These are phyloP conservation scores for Citrus maxima DNA, from an alignment of 345 rosid genomes.

Conservation along the genomic window DNA sequence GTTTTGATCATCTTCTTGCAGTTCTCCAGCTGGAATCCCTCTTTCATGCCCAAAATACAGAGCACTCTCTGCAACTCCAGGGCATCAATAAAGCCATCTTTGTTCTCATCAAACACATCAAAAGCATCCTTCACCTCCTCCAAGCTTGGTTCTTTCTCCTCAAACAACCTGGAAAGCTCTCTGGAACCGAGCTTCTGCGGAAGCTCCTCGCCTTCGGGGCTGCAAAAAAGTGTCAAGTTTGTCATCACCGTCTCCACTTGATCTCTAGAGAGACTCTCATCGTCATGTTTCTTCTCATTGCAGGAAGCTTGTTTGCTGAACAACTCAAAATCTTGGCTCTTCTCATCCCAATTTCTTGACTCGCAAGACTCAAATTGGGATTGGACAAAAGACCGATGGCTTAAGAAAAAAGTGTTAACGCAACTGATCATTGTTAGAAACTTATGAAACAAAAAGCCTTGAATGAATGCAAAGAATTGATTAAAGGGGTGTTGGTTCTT, in stretches of 20 bases:
- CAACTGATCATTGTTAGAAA: slow-evolving; percentile 18
- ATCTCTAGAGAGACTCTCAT: slow-evolving; percentile 32
- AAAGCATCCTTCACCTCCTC: slow-evolving; percentile 77
- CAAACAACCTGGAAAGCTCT: slow-evolving; percentile 56
- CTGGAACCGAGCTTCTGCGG: slow-evolving; percentile 27
- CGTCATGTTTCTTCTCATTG: slow-evolving; percentile 12
- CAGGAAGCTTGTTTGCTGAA: slow-evolving; percentile 13
- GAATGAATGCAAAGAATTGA: slow-evolving; percentile 24
- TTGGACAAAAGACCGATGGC: slow-evolving; percentile 31
- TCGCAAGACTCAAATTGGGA: slow-evolving; percentile 21
- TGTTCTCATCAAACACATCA: slow-evolving; percentile 72
- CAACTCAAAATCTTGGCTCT: slow-evolving; percentile 26
- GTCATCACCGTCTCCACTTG: slow-evolving; percentile 71
- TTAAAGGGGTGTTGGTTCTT: slow-evolving; percentile 13
- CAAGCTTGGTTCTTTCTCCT: slow-evolving; percentile 74
- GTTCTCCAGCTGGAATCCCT: slow-evolving; percentile 39
- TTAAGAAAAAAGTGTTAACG: slow-evolving; percentile 30
- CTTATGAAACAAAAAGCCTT: slow-evolving; percentile 22
- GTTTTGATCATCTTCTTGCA: slow-evolving; percentile 65
- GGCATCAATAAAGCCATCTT: slow-evolving; percentile 76
- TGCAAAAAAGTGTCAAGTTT: slow-evolving; percentile 44
- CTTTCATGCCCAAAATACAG: slow-evolving; percentile 42
- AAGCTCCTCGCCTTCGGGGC: slow-evolving; percentile 39
- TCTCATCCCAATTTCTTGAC: slow-evolving; percentile 12
- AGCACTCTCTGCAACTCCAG: slow-evolving; percentile 70